phyloP scores from a whole-genome alignment of 140 eudicot genomes.

The Flaveria floridana region DNA sequence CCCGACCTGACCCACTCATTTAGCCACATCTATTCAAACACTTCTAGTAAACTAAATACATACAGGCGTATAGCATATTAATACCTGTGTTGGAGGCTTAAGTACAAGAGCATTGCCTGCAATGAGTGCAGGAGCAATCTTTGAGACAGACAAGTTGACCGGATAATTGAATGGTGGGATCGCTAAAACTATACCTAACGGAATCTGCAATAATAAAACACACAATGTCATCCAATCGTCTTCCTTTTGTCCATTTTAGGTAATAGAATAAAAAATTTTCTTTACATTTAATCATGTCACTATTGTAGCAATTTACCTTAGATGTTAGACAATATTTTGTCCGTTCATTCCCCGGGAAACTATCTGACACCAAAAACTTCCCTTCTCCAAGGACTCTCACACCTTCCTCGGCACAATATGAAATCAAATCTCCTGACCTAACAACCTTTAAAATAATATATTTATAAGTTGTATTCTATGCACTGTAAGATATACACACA shows the following conservation, averaged over 20 bases:
- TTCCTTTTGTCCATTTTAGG: neutral
- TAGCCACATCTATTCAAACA: constrained; percentile 14
- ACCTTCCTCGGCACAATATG: constrained; percentile 64
- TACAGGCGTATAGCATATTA: neutral
- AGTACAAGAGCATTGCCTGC: constrained; percentile 58
- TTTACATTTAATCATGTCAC: neutral
- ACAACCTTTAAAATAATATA: constrained; percentile 41
- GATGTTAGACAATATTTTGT: constrained; percentile 55
- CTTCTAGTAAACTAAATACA: neutral
- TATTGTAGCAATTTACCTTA: constrained; percentile 36
- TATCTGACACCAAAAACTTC: constrained; percentile 62
- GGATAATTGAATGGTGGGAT: constrained; percentile 67
- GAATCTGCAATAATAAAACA: constrained; percentile 39
- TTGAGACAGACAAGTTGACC: constrained; percentile 56
- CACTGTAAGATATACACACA: constrained; percentile 16
- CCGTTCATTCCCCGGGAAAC: constrained; percentile 62
- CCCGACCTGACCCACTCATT: neutral
- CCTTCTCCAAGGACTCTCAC: constrained; percentile 64
- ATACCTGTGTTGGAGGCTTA: constrained; percentile 62
- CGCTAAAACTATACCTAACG: constrained; percentile 52
- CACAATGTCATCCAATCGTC: constrained; percentile 7
- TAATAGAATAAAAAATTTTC: neutral
- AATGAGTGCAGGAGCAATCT: constrained; percentile 59
- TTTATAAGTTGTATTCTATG: neutral
- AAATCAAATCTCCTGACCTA: constrained; percentile 60